These are phyloP conservation scores for Dictyostelium firmibasis DNA, from an alignment of 78 protist genomes.

Conservation along the genomic window DNA sequence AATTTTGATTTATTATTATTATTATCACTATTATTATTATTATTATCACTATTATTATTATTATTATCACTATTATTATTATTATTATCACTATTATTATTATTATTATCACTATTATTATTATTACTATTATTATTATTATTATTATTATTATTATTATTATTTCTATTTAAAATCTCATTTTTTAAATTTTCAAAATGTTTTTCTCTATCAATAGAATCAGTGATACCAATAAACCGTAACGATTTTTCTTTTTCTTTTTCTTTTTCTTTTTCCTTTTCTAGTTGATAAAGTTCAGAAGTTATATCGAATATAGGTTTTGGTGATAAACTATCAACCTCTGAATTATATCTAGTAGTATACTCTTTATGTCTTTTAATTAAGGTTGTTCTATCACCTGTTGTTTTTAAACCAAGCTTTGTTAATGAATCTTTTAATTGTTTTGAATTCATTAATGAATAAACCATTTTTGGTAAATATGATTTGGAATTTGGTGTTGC, in stretches of 20 bases:
- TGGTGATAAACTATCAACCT: slow-evolving; percentile 51
- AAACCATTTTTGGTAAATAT: slow-evolving; percentile 36
- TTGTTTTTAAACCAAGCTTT: slow-evolving; percentile 7
- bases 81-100: too few relatives aligned
- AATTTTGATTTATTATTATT: too few relatives aligned
- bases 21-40: too few relatives aligned
- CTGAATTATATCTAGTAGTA: neutral
- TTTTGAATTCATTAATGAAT: slow-evolving; percentile 8
- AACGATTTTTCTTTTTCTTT: neutral
- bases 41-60: neutral
- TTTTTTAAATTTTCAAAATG: neutral
- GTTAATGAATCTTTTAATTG: slow-evolving; percentile 28
- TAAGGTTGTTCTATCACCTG: slow-evolving; percentile 6
- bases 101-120: too few relatives aligned
- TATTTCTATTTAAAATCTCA: too few relatives aligned
- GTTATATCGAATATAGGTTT: neutral
- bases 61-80: neutral
- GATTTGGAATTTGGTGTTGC: neutral
- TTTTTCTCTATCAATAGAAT: neutral
- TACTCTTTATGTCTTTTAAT: slow-evolving; percentile 61
- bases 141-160: too few relatives aligned
- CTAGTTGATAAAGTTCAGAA: neutral
- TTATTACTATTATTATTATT: neutral
- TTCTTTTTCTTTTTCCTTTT: slow-evolving; percentile 12
- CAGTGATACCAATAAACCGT: neutral